These are phyloP conservation scores for Amylocarpus encephaloides DNA, from an alignment of 2,329 filamentous ascomycete genomes.

Conservation along the genomic window DNA sequence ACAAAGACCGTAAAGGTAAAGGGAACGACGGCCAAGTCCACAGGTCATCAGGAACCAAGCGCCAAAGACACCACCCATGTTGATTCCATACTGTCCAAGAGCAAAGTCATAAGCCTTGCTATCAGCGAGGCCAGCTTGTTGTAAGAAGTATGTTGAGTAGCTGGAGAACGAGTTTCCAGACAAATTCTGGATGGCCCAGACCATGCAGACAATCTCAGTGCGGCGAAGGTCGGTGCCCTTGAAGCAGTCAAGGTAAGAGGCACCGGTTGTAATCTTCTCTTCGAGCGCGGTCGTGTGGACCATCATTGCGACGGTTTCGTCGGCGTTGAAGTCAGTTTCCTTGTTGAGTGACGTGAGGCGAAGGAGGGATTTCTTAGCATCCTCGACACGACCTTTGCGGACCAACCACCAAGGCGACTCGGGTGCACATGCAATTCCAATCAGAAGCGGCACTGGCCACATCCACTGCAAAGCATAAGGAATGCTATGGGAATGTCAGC, in stretches of 20 bases:
- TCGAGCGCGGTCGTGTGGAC: slow-evolving; percentile 52
- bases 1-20: slow-evolving; percentile 45
- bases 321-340: slow-evolving; percentile 39
- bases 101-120: slow-evolving; percentile 48
- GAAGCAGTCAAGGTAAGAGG: slow-evolving; percentile 46
- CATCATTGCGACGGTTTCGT: slow-evolving; percentile 48
- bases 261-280: slow-evolving; percentile 38
- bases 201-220: slow-evolving; percentile 52
- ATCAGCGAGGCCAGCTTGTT: slow-evolving; percentile 47
- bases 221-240: slow-evolving; percentile 43
- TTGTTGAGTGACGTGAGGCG: slow-evolving; percentile 32
- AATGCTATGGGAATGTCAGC: slow-evolving; percentile 27
- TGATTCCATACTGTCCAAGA: slow-evolving; percentile 43
- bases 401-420: slow-evolving; percentile 48
- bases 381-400: slow-evolving; percentile 38
- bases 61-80: slow-evolving; percentile 46
- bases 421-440: slow-evolving; percentile 42
- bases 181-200: slow-evolving; percentile 59
- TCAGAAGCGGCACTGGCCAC: slow-evolving; percentile 44
- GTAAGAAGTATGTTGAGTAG: slow-evolving; percentile 57
- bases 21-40: slow-evolving; percentile 43
- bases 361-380: slow-evolving; percentile 37
- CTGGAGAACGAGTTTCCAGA: slow-evolving; percentile 58
- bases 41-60: slow-evolving; percentile 44
- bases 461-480: slow-evolving; percentile 48